A percentile compares a stretch with the other conserved stretches of the same genome.
Conservation (phyloP, 2,329 filamentous ascomycete genomes). For the Colletotrichum shisoi region DNA sequence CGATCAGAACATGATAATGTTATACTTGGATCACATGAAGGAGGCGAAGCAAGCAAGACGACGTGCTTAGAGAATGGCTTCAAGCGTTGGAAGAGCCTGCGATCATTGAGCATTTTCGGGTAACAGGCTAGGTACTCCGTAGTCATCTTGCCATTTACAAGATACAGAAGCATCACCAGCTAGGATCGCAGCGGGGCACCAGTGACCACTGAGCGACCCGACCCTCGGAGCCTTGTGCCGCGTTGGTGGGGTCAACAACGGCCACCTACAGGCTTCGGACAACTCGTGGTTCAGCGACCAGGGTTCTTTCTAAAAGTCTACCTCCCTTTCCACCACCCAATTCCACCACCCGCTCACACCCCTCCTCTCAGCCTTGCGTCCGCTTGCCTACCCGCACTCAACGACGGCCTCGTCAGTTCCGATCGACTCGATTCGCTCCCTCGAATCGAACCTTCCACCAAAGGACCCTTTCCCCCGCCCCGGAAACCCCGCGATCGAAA, state of each 20-base stretch:
- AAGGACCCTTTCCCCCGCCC: not conserved
- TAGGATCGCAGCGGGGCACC: slow-evolving; percentile 25
- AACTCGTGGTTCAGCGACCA: slow-evolving; percentile 22
- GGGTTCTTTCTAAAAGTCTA: slow-evolving; percentile 36
- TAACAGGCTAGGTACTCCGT: too few relatives aligned
- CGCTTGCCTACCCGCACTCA: not conserved
- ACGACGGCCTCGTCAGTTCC: slow-evolving; percentile 7
- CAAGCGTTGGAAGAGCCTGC: too few relatives aligned
- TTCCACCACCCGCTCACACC: slow-evolving; percentile 20
- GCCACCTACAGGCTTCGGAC: slow-evolving; percentile 4
- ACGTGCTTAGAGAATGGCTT: too few relatives aligned
- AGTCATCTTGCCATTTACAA: too few relatives aligned
- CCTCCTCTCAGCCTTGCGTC: slow-evolving; percentile 28
- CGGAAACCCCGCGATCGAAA: not conserved
- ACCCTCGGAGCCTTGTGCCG: slow-evolving; percentile 33
- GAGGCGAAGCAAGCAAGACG: too few relatives aligned
- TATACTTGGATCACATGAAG: not conserved
- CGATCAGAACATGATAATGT: too few relatives aligned
- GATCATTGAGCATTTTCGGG: too few relatives aligned
- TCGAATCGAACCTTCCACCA: not conserved
- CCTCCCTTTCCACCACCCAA: slow-evolving; percentile 27
- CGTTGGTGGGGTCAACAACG: slow-evolving; percentile 27
- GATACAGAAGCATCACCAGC: not conserved
- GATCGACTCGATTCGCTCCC: not conserved
- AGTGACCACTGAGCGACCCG: slow-evolving; percentile 23